A percentile compares a stretch with the other conserved stretches of the same genome.
These are phyloP conservation scores for Atkinsonella texensis DNA, from an alignment of 2,329 filamentous ascomycete genomes.

Conservation along the genomic window DNA sequence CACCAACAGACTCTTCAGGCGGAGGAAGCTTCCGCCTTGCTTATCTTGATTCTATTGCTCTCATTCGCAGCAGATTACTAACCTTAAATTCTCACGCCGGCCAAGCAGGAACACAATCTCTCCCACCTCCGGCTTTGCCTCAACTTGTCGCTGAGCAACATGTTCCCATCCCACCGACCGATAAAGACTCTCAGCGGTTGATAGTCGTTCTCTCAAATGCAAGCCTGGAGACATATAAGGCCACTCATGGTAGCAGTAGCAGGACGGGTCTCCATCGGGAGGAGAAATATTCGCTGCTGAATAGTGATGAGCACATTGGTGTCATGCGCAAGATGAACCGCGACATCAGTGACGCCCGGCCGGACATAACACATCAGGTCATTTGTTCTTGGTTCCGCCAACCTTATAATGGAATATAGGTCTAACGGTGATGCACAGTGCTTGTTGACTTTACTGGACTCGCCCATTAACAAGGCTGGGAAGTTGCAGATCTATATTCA, in stretches of 20 bases:
- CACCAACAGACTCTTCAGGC: background rate
- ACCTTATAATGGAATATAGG: no score
- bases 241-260: conserved; percentile 58
- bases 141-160: conserved; percentile 91
- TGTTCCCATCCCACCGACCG: conserved; percentile 65
- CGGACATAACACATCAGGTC: conserved; percentile 98
- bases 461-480: conserved; percentile 96
- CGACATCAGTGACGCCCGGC: conserved; percentile 93
- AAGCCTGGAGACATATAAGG: conserved; percentile 94
- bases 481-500: conserved; percentile 98
- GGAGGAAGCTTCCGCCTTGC: no score
- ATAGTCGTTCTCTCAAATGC: conserved; percentile 97
- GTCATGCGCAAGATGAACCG: conserved; percentile 99
- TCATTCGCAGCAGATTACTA: background rate
- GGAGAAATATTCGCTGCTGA: conserved; percentile 94
- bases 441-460: conserved; percentile 91
- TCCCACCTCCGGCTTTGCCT: conserved; percentile 81
- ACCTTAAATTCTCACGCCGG: background rate
- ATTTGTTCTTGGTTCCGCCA: conserved; percentile 12
- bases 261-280: conserved; percentile 58
- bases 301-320: conserved; percentile 98
- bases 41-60: background rate
- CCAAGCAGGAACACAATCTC: conserved; percentile 71
- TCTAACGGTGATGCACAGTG: conserved; percentile 50
- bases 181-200: conserved; percentile 83